phyloP scores from a whole-genome alignment of 768 basidiomycete species.

The Naganishia friedmannii region DNA sequence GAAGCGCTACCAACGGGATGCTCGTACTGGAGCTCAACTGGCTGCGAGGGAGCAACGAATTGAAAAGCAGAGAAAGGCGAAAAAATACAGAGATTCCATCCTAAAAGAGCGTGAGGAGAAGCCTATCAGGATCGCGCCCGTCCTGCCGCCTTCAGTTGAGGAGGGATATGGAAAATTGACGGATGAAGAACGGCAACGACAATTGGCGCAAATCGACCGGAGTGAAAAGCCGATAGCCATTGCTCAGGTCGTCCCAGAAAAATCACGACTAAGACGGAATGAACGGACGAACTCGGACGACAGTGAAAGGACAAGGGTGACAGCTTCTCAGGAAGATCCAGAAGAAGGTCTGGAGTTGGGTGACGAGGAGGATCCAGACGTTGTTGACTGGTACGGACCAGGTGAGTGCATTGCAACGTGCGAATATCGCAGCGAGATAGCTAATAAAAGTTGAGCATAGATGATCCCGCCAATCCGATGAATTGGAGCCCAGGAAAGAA shows the following conservation, averaged over 20 bases:
- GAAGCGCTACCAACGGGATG: slow-evolving; percentile 31
- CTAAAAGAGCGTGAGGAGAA: slow-evolving; percentile 25
- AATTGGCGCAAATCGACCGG: neutral
- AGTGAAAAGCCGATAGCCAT: slow-evolving; percentile 28
- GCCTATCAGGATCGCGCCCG: slow-evolving; percentile 22
- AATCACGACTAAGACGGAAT: neutral
- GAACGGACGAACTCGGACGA: slow-evolving; percentile 25
- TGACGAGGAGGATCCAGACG: slow-evolving; percentile 31
- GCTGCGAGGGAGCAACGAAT: neutral
- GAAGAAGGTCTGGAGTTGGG: slow-evolving; percentile 22
- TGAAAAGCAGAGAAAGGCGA: slow-evolving; percentile 1
- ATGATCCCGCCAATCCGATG: slow-evolving; percentile 43
- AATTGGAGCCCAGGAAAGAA: slow-evolving; percentile 46
- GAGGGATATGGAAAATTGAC: slow-evolving; percentile 1
- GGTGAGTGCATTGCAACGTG: neutral
- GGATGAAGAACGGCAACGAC: slow-evolving; percentile 19
- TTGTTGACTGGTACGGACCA: slow-evolving; percentile 43
- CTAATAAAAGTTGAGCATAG: slow-evolving; percentile 8
- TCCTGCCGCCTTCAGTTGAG: neutral
- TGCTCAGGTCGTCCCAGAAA: slow-evolving; percentile 25
- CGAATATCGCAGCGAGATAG: neutral
- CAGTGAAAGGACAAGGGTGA: neutral
- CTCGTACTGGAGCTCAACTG: slow-evolving; percentile 3
- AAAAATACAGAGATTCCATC: slow-evolving; percentile 15
- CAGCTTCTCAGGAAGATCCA: slow-evolving; percentile 22